Percentiles rank a stretch among this genome's conserved stretches.
These are phyloP conservation scores for Geranium brycei DNA, from an alignment of 345 rosid genomes.

Conservation along the genomic window DNA sequence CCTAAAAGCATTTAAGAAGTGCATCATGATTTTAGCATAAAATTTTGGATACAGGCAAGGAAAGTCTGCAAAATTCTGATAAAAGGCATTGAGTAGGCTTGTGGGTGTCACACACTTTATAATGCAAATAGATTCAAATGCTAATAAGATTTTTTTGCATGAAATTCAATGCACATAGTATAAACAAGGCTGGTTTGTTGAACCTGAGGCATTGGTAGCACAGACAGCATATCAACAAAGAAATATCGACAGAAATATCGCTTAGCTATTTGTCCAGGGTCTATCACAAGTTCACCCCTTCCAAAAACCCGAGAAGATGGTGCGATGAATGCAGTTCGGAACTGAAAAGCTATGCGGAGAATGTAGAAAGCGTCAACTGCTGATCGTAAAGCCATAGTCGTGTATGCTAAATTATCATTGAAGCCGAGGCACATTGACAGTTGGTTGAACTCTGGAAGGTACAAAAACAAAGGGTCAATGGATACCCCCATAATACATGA, in stretches of 20 bases:
- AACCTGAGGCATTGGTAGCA: constrained; percentile 79
- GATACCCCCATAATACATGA: constrained; percentile 67
- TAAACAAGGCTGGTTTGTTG: not conserved
- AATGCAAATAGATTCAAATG: too few species aligned
- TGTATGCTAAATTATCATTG: constrained; percentile 42
- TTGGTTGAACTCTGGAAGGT: constrained; percentile 58
- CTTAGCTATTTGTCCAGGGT: constrained; percentile 58
- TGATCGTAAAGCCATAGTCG: constrained; percentile 51
- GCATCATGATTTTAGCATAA: too few species aligned
- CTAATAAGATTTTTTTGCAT: too few species aligned
- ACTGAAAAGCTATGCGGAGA: constrained; percentile 60
- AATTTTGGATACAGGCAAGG: too few species aligned
- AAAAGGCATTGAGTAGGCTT: too few species aligned
- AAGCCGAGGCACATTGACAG: constrained; percentile 42
- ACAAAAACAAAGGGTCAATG: constrained; percentile 69
- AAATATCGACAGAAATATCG: constrained; percentile 58
- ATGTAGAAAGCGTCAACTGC: constrained; percentile 50
- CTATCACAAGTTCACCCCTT: constrained; percentile 88
- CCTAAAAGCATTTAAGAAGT: too few species aligned
- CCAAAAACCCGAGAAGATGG: constrained; percentile 89
- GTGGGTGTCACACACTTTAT: too few species aligned
- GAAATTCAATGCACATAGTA: too few species aligned
- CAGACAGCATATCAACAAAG: constrained; percentile 59
- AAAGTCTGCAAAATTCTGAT: too few species aligned
- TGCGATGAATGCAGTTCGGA: constrained; percentile 71